phyloP scores from a whole-genome alignment of 176 grass and related monocot genomes.

The Musa schizocarpa region DNA sequence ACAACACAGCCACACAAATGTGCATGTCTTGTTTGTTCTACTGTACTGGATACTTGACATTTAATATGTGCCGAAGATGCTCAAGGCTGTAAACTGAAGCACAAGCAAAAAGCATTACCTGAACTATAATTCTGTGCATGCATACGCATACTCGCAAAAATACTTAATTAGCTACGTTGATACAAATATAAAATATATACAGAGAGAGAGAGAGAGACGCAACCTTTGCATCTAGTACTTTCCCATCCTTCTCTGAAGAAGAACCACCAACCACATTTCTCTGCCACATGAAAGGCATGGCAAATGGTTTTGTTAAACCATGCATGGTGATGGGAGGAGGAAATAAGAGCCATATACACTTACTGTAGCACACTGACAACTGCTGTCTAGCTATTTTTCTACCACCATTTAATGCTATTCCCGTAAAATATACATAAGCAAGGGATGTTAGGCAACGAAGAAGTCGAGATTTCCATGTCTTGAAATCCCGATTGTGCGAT shows the following conservation, averaged over 20 bases:
- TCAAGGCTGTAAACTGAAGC: no score
- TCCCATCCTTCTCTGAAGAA: constrained; percentile 40
- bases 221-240: constrained; percentile 59
- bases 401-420: no score
- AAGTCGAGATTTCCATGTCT: no score
- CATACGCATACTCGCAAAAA: background rate
- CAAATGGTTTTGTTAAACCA: background rate
- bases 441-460: no score
- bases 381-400: no score
- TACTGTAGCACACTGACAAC: no score
- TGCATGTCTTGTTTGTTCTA: no score
- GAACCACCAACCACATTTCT: constrained; percentile 34
- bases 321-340: background rate
- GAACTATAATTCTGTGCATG: no score
- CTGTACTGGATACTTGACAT: no score
- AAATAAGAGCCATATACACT: background rate
- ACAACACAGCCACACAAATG: background rate
- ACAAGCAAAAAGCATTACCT: no score
- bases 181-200: background rate
- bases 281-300: constrained; percentile 28
- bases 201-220: constrained; percentile 1
- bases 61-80: no score
- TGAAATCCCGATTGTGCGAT: no score
- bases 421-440: background rate
- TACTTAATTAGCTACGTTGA: background rate